These are phyloP conservation scores for Anaeramoeba flamelloides DNA, from an alignment of 78 protist genomes.

Conservation along the genomic window DNA sequence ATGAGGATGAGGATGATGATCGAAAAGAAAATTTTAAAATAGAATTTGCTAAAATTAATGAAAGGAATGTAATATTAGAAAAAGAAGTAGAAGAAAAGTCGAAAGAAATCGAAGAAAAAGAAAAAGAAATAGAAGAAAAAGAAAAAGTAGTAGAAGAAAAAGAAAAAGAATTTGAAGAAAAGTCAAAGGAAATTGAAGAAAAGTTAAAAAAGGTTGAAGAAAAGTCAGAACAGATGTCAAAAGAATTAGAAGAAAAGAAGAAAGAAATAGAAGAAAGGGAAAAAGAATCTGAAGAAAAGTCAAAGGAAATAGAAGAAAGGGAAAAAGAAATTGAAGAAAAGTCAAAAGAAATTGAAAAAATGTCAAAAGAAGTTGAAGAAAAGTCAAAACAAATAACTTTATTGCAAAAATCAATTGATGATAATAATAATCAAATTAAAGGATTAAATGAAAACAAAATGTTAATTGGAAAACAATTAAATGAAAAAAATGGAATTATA, in stretches of 20 bases:
- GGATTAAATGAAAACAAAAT: neutral
- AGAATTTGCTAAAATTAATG: neutral
- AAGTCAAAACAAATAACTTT: neutral
- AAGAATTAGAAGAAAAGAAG: too few relatives aligned
- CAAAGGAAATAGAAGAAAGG: too few relatives aligned
- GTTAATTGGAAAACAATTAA: neutral
- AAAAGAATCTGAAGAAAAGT: too few relatives aligned
- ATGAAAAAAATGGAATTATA: neutral
- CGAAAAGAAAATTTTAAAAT: neutral
- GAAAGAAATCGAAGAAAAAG: neutral
- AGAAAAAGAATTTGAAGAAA: neutral
- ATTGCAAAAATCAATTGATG: neutral
- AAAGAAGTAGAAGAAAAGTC: conserved; percentile 5
- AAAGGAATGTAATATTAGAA: conserved; percentile 3
- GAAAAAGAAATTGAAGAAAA: conserved; percentile 4
- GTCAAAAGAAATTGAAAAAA: conserved; percentile 1
- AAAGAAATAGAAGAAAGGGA: conserved; percentile 5
- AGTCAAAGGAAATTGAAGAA: conserved; percentile 4
- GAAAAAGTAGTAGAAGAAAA: conserved; percentile 4
- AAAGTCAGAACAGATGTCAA: too few relatives aligned
- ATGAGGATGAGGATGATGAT: conserved; percentile 4
- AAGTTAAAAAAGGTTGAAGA: too few relatives aligned
- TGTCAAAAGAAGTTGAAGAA: neutral
- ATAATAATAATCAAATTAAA: neutral
- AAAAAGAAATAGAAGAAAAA: conserved; percentile 4